These are phyloP conservation scores for Colletotrichum sp. DNA, from an alignment of 2,329 filamentous ascomycete genomes.

Conservation along the genomic window DNA sequence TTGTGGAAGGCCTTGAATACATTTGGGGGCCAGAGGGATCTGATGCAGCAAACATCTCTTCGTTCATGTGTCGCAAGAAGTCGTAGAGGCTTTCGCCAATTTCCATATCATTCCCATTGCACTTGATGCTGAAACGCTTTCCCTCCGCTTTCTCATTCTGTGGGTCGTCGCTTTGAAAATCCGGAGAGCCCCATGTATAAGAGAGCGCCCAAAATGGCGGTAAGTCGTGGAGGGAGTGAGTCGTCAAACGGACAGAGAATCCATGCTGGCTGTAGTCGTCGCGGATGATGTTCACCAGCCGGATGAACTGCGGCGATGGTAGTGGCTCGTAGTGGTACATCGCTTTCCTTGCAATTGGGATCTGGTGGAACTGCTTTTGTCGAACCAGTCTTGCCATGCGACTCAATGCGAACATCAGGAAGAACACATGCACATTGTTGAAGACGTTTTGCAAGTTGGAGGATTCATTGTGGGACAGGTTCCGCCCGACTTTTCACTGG, in stretches of 20 bases:
- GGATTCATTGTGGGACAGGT: not conserved
- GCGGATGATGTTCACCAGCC: not conserved
- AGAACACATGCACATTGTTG: not conserved
- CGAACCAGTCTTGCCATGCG: not conserved
- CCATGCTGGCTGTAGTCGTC: not conserved
- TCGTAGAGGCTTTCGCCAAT: not conserved
- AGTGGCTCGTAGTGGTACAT: slow-evolving; percentile 13
- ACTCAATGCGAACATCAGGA: not conserved
- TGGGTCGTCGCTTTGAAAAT: not conserved
- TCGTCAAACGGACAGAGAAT: not conserved
- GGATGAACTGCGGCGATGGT: not conserved
- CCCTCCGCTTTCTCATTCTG: not conserved
- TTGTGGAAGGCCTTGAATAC: not conserved
- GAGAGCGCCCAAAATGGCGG: slow-evolving; percentile 2
- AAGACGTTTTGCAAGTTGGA: not conserved
- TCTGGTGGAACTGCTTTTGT: accelerated
- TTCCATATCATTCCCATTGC: not conserved
- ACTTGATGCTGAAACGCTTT: not conserved
- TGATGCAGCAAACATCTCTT: not conserved
- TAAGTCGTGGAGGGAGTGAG: not conserved
- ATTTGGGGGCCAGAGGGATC: too few species aligned
- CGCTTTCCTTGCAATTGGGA: not conserved
- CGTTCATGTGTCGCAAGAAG: not conserved
- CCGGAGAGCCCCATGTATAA: not conserved
- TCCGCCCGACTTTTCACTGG: not conserved